Conservation (phyloP, 2,329 filamentous ascomycete genomes). For the Nakataea oryzae region DNA sequence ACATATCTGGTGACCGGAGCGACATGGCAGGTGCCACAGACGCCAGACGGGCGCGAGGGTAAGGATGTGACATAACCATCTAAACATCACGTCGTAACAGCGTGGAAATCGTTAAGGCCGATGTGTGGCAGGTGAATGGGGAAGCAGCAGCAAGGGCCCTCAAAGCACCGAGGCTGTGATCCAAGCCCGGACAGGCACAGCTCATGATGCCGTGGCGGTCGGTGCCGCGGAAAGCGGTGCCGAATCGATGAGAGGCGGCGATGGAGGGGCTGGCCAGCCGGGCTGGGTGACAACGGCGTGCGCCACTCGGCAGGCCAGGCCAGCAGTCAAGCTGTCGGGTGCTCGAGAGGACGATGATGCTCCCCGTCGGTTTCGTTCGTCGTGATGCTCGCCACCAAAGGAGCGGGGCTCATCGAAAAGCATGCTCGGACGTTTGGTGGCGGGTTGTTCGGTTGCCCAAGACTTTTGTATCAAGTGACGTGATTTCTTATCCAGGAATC, state of each 20-base stretch:
- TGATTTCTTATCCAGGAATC: background rate
- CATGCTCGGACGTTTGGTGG: background rate
- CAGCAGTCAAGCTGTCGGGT: background rate
- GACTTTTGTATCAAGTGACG: background rate
- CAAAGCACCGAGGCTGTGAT: background rate
- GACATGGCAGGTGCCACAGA: background rate
- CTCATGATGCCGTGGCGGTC: background rate
- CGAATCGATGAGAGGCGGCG: background rate
- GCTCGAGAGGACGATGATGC: background rate
- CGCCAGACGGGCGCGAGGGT: background rate
- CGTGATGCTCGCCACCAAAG: background rate
- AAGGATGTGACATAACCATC: constrained; percentile 2
- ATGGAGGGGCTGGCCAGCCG: background rate
- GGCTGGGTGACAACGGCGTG: background rate
- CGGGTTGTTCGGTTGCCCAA: constrained; percentile 1
- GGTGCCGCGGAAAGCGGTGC: no score
- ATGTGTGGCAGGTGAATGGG: background rate
- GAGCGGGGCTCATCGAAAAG: background rate
- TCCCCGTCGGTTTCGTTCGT: background rate
- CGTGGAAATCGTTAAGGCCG: constrained; percentile 1
- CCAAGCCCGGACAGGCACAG: background rate
- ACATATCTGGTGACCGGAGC: background rate
- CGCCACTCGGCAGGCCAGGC: background rate
- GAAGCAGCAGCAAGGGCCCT: background rate
- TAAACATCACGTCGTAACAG: constrained; percentile 5